A percentile compares a stretch with the other conserved stretches of the same genome.
Conservation (phyloP, 2,329 filamentous ascomycete species). For the Westerdykella sp. region DNA sequence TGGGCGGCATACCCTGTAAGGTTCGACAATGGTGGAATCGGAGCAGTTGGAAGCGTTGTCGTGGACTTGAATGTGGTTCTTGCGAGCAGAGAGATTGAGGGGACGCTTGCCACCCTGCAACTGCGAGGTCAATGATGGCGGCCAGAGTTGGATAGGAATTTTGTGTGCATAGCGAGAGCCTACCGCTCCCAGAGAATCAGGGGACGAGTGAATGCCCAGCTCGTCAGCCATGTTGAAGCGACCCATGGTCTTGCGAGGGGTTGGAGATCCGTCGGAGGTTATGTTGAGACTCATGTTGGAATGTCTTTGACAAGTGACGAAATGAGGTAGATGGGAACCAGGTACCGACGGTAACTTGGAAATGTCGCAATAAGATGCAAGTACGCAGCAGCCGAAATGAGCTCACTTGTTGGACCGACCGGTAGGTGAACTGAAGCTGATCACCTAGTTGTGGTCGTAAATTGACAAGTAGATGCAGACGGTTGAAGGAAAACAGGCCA, state of each 20-base stretch:
- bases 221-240: conserved; percentile 28
- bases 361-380: conserved; percentile 34
- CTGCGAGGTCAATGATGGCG: conserved; percentile 29
- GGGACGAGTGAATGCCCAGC: conserved; percentile 29
- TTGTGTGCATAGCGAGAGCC: conserved; percentile 18
- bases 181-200: conserved; percentile 32
- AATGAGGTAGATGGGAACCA: conserved; percentile 31
- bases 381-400: conserved; percentile 15
- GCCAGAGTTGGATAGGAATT: conserved; percentile 1
- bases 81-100: conserved; percentile 33
- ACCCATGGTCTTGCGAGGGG: conserved; percentile 33
- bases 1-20: conserved; percentile 28
- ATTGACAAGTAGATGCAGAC: conserved; percentile 35
- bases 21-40: conserved; percentile 5
- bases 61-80: conserved; percentile 22
- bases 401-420: conserved; percentile 3
- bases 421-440: conserved; percentile 9
- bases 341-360: conserved; percentile 18
- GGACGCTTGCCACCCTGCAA: conserved; percentile 35
- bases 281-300: conserved; percentile 35
- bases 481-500: conserved; percentile 12
- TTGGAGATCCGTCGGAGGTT: conserved; percentile 38
- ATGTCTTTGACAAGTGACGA: conserved; percentile 18
- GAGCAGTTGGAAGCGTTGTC: conserved; percentile 12
- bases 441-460: conserved; percentile 26